phyloP scores from a whole-genome alignment of 208 protist species.

The Leishmania arabica region DNA sequence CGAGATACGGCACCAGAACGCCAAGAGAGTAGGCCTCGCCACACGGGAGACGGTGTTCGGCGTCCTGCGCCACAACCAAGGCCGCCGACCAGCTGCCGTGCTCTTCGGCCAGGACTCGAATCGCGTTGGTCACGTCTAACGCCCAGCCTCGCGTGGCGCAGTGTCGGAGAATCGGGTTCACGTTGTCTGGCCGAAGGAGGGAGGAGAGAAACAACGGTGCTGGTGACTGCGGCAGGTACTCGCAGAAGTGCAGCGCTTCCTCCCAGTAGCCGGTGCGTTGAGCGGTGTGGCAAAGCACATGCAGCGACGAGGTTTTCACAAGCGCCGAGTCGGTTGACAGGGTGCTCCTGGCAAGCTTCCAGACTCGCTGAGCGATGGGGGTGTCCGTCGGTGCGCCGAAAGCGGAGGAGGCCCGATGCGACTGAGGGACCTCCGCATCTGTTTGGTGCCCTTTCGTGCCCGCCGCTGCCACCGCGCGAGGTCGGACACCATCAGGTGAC shows the following conservation, averaged over 20 bases:
- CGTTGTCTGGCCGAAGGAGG: constrained; percentile 66
- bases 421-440: background rate
- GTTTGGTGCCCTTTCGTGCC: background rate
- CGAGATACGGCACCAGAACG: constrained; percentile 79
- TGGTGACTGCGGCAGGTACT: constrained; percentile 46
- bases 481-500: background rate
- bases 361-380: constrained; percentile 43
- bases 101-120: constrained; percentile 59
- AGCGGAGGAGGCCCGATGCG: background rate
- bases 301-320: constrained; percentile 62
- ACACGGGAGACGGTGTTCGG: constrained; percentile 58
- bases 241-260: constrained; percentile 64
- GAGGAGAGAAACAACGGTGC: constrained; percentile 77
- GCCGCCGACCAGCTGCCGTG: constrained; percentile 74
- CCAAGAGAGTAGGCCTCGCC: constrained; percentile 77
- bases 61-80: constrained; percentile 57
- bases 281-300: constrained; percentile 78
- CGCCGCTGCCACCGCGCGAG: background rate
- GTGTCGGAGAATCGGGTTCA: constrained; percentile 32
- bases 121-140: constrained; percentile 68
- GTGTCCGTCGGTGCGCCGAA: background rate
- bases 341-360: constrained; percentile 49
- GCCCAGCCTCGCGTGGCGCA: constrained; percentile 51
- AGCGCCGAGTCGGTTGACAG: constrained; percentile 48
- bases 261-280: constrained; percentile 75